Evolutionary conservation across 2,329 filamentous ascomycete genomes (phyloP), one percentile per base, ranked within the genome.

Genomic region (Fusarium torreyae): DNA sequence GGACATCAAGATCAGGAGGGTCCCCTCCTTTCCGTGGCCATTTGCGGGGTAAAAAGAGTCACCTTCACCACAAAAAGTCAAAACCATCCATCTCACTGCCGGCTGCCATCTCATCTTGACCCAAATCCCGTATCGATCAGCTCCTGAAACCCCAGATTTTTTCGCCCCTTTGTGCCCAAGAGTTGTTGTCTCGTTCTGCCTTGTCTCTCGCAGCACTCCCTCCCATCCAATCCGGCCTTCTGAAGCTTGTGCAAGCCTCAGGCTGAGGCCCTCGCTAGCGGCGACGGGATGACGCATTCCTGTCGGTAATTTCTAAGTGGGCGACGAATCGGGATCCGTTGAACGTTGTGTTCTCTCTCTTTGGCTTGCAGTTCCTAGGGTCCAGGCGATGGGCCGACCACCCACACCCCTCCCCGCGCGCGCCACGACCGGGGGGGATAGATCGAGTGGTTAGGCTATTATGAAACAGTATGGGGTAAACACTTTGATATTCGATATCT

Each of bases 401-500:
- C 36, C 39, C 28, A 38, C 22, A 39, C 33, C 53, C 48, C 67
- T 58, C 36, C 59, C 49, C 54, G 63, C 26, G 31, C 44, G 33
- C 62, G 20, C 57, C 57, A 57, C 59, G 55, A 57, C 64, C 52
- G 49, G 57, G 65, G 50, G 50, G 60, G 60, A 53, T 42, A 57
- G 46, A 31, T 54, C 62, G 56, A 57, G 44, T 50, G 7, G 22
- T 24, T 24, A 71, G 71, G 50, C 63, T 69, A 73, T 74, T 74
- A 74, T 72, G 72, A 74, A 74, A 74, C 72, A 75, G 72, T 75
- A 74, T 74, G 72, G 72, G 72, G 72, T 74, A 74, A 74, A 70
- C 46, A 55, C 31, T 38, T 62, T 63, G 44, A 42, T 31, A 63
- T 62, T 63, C 49, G 65, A 63, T 73, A 74, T 74, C 70, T 74